Evolutionary conservation across 768 basidiomycete genomes (phyloP), one percentile per base, ranked within the genome.

Genomic region (Suillus spraguei): DNA sequence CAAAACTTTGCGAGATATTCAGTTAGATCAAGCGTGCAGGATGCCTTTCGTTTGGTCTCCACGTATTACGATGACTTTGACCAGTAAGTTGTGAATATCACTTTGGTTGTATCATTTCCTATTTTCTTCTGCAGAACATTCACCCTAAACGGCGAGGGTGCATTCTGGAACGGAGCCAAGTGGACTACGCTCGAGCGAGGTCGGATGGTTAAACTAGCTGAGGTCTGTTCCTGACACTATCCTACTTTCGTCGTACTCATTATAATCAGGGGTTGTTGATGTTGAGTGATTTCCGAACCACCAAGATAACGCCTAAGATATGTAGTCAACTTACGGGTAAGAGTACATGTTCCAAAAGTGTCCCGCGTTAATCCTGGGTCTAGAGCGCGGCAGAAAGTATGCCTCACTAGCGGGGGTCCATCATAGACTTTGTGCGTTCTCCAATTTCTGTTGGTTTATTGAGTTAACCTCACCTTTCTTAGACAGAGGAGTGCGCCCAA

Each of bases 301-400:
- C 10, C 9, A 17, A 36, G 32, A 39, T 62, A 24, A 62, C 61
- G 6, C 36, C 61, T 20, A 59, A 62, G n/a, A 60, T 62, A 44
- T 20, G n/a, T 6, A 28, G 9, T 3, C 36, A 41, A 35, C 41
- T 62, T 42, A 44, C 16, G 5, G 61, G 61, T 62, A 62, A 11
- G 41, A 32, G 33, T 5, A 35, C 32, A 35, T 60, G 61, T 24
- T 22, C 41, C 4, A 5, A 4, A 54, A 61, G 17, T 61, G 24
- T 44, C 22, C 33, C 20, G 5, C 32, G 10, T 59, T 59, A 60
- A 58, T 38, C 33, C 22, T 35, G 28, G 16, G 14, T 60, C 60
- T 56, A 56, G 60, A 60, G 33, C 61, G 61, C 17, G 61, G 61
- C 17, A 36, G 61, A 33, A 56, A 38, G 24, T 62, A 62, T 16